Evolutionary conservation across 331 rosid species (phyloP), one percentile per base, ranked within the genome.

Genomic region (Spiraea crenata): DNA sequence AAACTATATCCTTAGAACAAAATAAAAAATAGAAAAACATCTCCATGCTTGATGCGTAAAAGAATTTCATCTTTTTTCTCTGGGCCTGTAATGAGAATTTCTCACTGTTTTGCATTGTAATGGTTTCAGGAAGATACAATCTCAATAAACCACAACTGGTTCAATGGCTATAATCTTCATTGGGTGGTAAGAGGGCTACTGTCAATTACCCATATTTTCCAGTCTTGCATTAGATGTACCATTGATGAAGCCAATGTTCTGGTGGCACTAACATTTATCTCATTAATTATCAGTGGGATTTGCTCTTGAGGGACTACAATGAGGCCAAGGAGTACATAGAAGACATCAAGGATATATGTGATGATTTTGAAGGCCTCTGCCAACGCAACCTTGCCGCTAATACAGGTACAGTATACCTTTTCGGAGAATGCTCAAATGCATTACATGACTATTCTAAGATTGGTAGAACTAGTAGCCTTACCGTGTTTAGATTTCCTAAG

Each of bases 111-210:
- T 57, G 69, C 45, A 25, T 5, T 60, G 7, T 62, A 61, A 54
- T 74, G 48, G 47, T 75, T 70, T 66, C 83, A 84, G 82, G 85
- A 95, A 82, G 96, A 89, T 76, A 87, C 96, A 20, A 76, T 90
- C 70, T 90, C 97, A 70, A 93, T 93, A 71, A 89, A 93, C 80
- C 96, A 90, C 90, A 93, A 93, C 73, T 90, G 98, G 96, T 90
- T 93, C 88, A 93, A 89, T 58, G 86, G 81, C 67, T 80, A 79
- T 84, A 90, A 84, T 85, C 91, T 93, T 62, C 67, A 77, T 77
- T 84, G 92, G 95, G 90, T 87, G 89, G 95, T 93, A 83, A 84
- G 85, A 72, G 67, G 51, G 54, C 45, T 63, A 52, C 13, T 19
- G 47, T 35, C 68, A 56, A 20, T 40, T 34, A 25, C 31, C 15